Conservation (phyloP, 768 basidiomycete species). For the Suillus alpinus region DNA sequence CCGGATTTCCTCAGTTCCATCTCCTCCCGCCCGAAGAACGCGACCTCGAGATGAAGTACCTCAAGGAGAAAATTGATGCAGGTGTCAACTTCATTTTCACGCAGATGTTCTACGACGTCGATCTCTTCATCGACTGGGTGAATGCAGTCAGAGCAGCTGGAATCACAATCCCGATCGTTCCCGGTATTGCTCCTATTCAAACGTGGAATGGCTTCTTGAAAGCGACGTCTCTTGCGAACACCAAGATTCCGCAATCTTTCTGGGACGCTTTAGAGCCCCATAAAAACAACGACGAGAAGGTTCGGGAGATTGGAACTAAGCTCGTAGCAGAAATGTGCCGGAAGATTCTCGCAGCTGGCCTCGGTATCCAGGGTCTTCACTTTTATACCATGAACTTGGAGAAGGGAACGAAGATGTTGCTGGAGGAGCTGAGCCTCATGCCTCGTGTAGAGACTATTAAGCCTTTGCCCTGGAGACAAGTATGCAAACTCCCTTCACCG, state of each 20-base stretch:
- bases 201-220: slow-evolving; percentile 94
- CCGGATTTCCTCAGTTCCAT: slow-evolving; percentile 88
- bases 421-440: slow-evolving; percentile 88
- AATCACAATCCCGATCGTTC: slow-evolving; percentile 86
- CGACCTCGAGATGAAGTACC: slow-evolving; percentile 73
- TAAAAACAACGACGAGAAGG: slow-evolving; percentile 91
- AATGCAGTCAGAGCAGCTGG: slow-evolving; percentile 77
- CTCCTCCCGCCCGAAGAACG: slow-evolving; percentile 70
- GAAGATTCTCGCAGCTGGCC: slow-evolving; percentile 71
- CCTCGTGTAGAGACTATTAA: slow-evolving; percentile 89
- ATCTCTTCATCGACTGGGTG: slow-evolving; percentile 91
- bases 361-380: slow-evolving; percentile 87
- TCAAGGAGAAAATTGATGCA: slow-evolving; percentile 90
- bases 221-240: slow-evolving; percentile 77
- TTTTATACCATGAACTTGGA: slow-evolving; percentile 99
- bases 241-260: slow-evolving; percentile 70
- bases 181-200: slow-evolving; percentile 93
- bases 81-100: slow-evolving; percentile 95
- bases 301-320: slow-evolving; percentile 88
- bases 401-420: slow-evolving; percentile 91
- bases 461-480: slow-evolving; percentile 96
- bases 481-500: slow-evolving; percentile 28
- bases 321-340: slow-evolving; percentile 94
- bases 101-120: slow-evolving; percentile 96
- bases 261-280: slow-evolving; percentile 79